These are phyloP conservation scores for Orbilia brochopaga DNA, from an alignment of 2,329 filamentous ascomycete species.

Conservation along the genomic window DNA sequence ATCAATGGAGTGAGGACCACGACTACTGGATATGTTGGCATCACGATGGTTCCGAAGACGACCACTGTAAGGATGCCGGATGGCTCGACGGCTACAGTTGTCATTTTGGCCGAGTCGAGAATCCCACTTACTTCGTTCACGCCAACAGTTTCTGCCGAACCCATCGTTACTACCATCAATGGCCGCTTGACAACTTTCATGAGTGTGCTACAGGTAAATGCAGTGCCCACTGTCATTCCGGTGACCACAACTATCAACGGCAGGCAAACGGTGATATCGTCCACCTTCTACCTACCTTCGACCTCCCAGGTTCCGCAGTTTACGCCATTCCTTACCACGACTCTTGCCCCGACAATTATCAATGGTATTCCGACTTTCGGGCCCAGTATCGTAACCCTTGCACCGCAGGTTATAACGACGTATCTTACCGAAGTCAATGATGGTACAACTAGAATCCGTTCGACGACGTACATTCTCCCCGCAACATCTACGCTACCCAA, in stretches of 20 bases:
- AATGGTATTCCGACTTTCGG: constrained; percentile 43
- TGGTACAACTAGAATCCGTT: constrained; percentile 23
- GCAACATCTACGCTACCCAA: constrained; percentile 36
- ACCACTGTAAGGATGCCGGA: constrained; percentile 22
- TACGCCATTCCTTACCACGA: constrained; percentile 38
- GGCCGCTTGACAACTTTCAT: constrained; percentile 21
- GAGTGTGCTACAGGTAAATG: constrained; percentile 18
- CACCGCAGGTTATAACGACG: constrained; percentile 24
- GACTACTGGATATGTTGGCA: constrained; percentile 30
- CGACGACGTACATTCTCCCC: constrained; percentile 31
- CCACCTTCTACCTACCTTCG: constrained; percentile 30
- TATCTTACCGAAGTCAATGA: constrained; percentile 26
- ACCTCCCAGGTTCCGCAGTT: constrained; percentile 31
- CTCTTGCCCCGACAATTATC: constrained; percentile 39
- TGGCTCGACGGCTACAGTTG: constrained; percentile 9
- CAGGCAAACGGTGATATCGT: constrained; percentile 23
- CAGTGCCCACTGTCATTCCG: constrained; percentile 14
- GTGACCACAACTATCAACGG: constrained; percentile 40
- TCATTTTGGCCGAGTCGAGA: constrained; percentile 21
- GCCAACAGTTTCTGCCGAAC: constrained; percentile 18
- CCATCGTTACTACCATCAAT: constrained; percentile 39
- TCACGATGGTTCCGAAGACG: constrained; percentile 32
- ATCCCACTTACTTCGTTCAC: constrained; percentile 39
- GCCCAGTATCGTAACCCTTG: constrained; percentile 25
- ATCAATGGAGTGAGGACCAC: constrained; percentile 23